A percentile compares a stretch with the other conserved stretches of the same genome.
Conservation (phyloP, 2,329 filamentous ascomycete genomes). For the Colletotrichum salicis region DNA sequence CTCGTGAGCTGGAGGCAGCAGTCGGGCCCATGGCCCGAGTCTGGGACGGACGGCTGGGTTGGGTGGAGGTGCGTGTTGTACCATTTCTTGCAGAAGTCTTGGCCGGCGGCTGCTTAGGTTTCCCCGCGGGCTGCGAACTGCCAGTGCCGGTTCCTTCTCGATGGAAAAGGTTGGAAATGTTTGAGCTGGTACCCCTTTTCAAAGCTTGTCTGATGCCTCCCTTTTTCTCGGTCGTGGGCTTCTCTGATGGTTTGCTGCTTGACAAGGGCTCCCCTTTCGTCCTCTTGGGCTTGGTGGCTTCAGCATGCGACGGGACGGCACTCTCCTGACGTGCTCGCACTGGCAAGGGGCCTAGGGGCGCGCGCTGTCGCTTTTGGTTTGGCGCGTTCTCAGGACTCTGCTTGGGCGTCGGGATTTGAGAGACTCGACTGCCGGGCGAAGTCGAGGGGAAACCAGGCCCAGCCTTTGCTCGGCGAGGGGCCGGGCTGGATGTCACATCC, state of each 20-base stretch:
- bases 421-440: constrained; percentile 23
- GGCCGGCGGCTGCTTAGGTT: constrained; percentile 41
- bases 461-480: constrained; percentile 16
- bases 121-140: constrained; percentile 15
- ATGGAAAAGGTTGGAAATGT: constrained; percentile 59
- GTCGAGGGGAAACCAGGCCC: constrained; percentile 16
- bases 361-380: constrained; percentile 59
- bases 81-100: constrained; percentile 3
- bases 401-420: constrained; percentile 39
- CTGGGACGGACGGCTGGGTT: constrained; percentile 15
- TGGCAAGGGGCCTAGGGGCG: constrained; percentile 45
- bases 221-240: constrained; percentile 53
- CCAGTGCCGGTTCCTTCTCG: constrained; percentile 52
- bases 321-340: constrained; percentile 35
- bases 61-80: constrained; percentile 9
- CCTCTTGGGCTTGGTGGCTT: constrained; percentile 45
- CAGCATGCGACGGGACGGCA: constrained; percentile 37
- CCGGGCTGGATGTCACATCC: constrained; percentile 5
- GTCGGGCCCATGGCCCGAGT: constrained; percentile 35
- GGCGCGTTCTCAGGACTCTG: constrained; percentile 48
- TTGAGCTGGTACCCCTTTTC: constrained; percentile 59
- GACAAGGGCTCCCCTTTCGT: constrained; percentile 40
- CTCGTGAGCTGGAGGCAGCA: constrained; percentile 28
- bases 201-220: constrained; percentile 60
- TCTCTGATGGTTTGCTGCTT: constrained; percentile 38